A percentile compares a stretch with the other conserved stretches of the same genome.
phyloP scores from a whole-genome alignment of 192 early-diverging fungal species.

The Gamsiella multidivaricata region DNA sequence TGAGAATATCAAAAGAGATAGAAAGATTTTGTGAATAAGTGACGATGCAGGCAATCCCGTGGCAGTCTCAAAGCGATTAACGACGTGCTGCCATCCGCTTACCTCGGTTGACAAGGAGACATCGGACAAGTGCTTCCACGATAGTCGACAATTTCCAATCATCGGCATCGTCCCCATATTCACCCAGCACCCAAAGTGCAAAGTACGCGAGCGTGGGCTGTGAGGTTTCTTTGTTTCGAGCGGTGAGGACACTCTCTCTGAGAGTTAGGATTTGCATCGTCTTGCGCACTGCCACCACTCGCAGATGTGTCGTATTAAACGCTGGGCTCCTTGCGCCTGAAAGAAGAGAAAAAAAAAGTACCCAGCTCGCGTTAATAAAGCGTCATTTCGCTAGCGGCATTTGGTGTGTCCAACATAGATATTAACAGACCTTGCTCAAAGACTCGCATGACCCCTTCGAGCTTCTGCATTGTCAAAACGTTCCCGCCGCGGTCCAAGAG shows the following conservation, averaged over 20 bases:
- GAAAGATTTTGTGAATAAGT: neutral
- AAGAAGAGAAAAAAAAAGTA: neutral
- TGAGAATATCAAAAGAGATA: neutral
- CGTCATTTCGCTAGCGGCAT: neutral
- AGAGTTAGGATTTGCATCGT: conserved; percentile 13
- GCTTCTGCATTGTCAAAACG: conserved; percentile 21
- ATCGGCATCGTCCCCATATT: conserved; percentile 24
- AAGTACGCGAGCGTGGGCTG: conserved; percentile 18
- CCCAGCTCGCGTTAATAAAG: neutral
- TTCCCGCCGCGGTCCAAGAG: conserved; percentile 17
- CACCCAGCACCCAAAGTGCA: conserved; percentile 31
- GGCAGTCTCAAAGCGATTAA: too few species aligned
- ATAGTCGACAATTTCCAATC: conserved; percentile 6
- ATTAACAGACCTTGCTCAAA: conserved; percentile 25
- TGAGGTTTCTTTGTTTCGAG: neutral
- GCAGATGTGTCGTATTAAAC: conserved; percentile 19
- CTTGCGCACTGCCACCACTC: conserved; percentile 26
- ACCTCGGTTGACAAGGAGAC: conserved; percentile 38
- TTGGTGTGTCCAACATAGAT: neutral
- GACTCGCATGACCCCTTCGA: conserved; percentile 31
- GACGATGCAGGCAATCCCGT: too few species aligned
- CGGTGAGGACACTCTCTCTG: neutral
- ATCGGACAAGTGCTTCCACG: conserved; percentile 18
- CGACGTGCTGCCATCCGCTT: too few species aligned
- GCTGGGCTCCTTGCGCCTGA: conserved; percentile 32